Percentiles rank a stretch among this genome's conserved stretches.
phyloP scores from a whole-genome alignment of 2,329 filamentous ascomycete species.

The Cytospora piceicola region DNA sequence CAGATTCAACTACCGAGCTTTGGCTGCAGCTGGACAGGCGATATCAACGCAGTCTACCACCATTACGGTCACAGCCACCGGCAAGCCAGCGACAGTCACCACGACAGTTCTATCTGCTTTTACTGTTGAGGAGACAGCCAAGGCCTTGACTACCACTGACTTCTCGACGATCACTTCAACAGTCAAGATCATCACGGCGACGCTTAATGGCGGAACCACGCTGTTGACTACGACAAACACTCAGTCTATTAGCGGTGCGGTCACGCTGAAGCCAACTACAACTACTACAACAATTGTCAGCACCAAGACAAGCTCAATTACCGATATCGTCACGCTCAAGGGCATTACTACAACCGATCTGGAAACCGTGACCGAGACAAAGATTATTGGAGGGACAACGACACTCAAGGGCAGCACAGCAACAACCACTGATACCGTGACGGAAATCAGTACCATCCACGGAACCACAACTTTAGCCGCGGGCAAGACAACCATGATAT shows the following conservation, averaged over 20 bases:
- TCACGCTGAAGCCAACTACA: conserved; percentile 34
- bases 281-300: conserved; percentile 9
- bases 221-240: background rate
- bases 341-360: background rate
- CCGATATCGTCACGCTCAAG: background rate
- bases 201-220: background rate
- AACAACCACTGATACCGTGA: background rate
- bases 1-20: background rate
- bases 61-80: conserved; percentile 3
- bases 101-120: conserved; percentile 1
- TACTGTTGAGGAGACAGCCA: conserved; percentile 6
- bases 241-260: background rate
- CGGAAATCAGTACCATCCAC: background rate
- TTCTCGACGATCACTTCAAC: conserved; percentile 25
- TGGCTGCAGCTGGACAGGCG: background rate
- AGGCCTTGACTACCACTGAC: conserved; percentile 11
- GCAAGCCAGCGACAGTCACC: conserved; percentile 12
- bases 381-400: background rate
- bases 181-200: conserved; percentile 30
- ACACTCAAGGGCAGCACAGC: background rate
- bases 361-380: background rate
- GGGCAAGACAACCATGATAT: background rate
- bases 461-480: background rate
- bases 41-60: background rate
- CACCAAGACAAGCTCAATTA: background rate